Conservation (phyloP, 2,329 filamentous ascomycete genomes). For the Ophiosphaerella korrae region DNA sequence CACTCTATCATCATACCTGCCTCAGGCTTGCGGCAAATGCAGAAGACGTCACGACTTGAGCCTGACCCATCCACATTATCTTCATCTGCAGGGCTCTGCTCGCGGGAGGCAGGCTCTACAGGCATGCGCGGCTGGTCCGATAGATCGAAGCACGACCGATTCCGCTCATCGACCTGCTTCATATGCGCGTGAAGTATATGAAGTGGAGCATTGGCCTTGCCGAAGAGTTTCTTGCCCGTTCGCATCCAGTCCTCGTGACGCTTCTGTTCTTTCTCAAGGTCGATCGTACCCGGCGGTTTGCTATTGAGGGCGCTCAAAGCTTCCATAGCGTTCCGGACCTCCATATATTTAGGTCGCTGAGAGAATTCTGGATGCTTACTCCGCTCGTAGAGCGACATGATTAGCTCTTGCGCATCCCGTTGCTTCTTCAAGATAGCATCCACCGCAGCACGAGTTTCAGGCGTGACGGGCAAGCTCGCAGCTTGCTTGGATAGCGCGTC, state of each 20-base stretch:
- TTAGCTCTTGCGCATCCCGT: slow-evolving; percentile 88
- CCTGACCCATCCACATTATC: slow-evolving; percentile 52
- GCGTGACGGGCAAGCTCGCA: slow-evolving; percentile 76
- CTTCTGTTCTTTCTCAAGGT: slow-evolving; percentile 92
- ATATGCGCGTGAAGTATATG: slow-evolving; percentile 96
- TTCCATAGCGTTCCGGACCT: slow-evolving; percentile 89
- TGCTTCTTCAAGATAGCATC: slow-evolving; percentile 96
- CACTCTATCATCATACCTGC: slow-evolving; percentile 99
- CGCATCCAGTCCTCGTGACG: slow-evolving; percentile 99
- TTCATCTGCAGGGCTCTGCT: slow-evolving; percentile 66
- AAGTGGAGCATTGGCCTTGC: slow-evolving; percentile 94
- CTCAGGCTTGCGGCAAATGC: slow-evolving; percentile 90
- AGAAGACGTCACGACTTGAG: slow-evolving; percentile 81
- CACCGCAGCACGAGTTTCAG: slow-evolving; percentile 78
- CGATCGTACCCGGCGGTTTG: slow-evolving; percentile 86
- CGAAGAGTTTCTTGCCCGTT: slow-evolving; percentile 95
- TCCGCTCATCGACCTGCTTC: slow-evolving; percentile 88
- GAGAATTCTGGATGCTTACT: slow-evolving; percentile 76
- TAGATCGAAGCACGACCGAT: slow-evolving; percentile 88
- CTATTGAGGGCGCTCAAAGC: slow-evolving; percentile 87
- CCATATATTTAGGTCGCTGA: slow-evolving; percentile 82
- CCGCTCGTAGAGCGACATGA: slow-evolving; percentile 78
- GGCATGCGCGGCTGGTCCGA: slow-evolving; percentile 86
- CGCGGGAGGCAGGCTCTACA: slow-evolving; percentile 88
- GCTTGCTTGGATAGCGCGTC: slow-evolving; percentile 90